Base-by-base conservation (phyloP, 2,329 filamentous ascomycete genomes). In the Aspergillus fumigatiaffinis region DNA sequence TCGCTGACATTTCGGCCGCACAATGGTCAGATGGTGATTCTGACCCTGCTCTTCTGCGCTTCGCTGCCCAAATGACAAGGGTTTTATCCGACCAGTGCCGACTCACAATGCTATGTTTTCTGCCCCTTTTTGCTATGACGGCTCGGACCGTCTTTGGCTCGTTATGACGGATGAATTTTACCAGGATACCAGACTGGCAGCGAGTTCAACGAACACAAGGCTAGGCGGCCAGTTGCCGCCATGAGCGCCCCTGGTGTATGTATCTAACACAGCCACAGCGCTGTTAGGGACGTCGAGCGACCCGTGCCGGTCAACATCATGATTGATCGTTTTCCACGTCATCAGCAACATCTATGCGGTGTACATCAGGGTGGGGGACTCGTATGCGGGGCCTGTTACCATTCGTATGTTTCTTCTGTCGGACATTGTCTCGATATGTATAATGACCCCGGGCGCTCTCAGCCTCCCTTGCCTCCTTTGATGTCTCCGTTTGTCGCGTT, bases 291-390 rank as follows among this genome's bases (percentile, higher is more conserved):
- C 59, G 53, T 65, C 61, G 57, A 69, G 63, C 61, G 62, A 63
- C 60, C 5, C 58, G 60, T 54, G 48, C 66, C 60, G 53, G 68
- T 68, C 60, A 62, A 65, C 63, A 66, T 69, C 60, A 56, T 64
- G 64, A 69, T 64, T 63, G 61, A 62, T 63, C 59, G 60, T 57
- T 58, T 60, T 69, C 68, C 68, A 71, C 70, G 69, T 72, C 70
- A 72, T 65, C 60, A 55, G 52, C 54, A 51, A 56, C 56, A 55
- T 61, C 55, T 64, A 53, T 63, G 62, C 60, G 58, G 57, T 63
- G 53, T 57, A 53, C 57, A 53, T 58, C 59, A 50, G 56, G 52
- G 60, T 61, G 62, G 60, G 60, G 63, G 60, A 59, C 48, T 48
- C 56, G 60, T 63, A 61, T 67, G 69, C 67, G 67, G 67, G 68